Evolutionary conservation across 352 stramenopile genomes (phyloP).

Genomic region (Elongisporangium anandrum): DNA sequence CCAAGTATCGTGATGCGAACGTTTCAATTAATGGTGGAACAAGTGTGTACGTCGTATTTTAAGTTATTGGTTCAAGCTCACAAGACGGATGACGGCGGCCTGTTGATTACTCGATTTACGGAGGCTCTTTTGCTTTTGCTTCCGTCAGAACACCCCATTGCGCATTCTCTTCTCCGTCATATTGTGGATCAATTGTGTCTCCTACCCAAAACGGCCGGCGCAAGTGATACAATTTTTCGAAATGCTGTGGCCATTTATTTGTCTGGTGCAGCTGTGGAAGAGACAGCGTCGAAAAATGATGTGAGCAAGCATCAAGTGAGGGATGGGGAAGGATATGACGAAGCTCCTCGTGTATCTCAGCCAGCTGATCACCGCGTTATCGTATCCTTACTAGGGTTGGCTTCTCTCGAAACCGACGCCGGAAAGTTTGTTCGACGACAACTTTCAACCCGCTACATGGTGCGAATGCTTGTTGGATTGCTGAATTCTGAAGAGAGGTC

Average conservation of each 20-base stretch:
- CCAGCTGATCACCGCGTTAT: constrained; percentile 1
- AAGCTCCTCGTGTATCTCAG: not conserved
- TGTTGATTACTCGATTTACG: constrained; percentile 19
- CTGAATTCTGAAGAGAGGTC: constrained; percentile 17
- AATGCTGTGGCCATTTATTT: constrained; percentile 23
- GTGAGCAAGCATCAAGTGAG: not conserved
- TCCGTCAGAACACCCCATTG: constrained; percentile 9
- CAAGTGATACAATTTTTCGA: constrained; percentile 15
- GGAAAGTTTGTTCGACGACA: constrained; percentile 36
- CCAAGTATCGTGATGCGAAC: not conserved
- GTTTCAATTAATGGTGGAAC: not conserved
- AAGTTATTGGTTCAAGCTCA: constrained; percentile 7
- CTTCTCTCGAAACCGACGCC: constrained; percentile 13
- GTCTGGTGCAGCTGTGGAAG: not conserved
- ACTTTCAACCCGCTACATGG: constrained; percentile 26
- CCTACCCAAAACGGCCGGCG: not conserved
- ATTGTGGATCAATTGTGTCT: constrained; percentile 13
- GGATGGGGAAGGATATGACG: not conserved
- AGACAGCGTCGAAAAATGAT: not conserved
- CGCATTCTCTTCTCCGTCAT: constrained; percentile 14
- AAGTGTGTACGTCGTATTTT: not conserved
- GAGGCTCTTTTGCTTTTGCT: constrained; percentile 24
- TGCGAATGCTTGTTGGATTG: constrained; percentile 26
- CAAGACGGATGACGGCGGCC: constrained; percentile 10
- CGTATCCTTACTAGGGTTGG: constrained; percentile 19